Base-by-base conservation (phyloP, 2,329 filamentous ascomycete species). In the Tolypocladium tundrense region DNA sequence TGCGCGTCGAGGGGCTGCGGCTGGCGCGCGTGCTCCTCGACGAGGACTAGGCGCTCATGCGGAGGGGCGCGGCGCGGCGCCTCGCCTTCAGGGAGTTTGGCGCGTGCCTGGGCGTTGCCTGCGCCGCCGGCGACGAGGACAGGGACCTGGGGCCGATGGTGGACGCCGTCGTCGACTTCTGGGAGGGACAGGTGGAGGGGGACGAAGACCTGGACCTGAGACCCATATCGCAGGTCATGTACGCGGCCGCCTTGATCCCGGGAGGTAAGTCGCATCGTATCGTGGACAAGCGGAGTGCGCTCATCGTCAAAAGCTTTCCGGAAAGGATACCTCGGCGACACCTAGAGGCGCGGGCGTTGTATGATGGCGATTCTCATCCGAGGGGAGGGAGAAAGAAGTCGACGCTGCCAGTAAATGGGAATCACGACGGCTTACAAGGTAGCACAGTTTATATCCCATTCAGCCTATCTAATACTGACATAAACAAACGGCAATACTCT, bases 141-240 rank as follows among this genome's bases (percentile, higher is more conserved):
- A 73, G 72, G 33, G 65, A 66, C 13, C 53, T 73, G 8, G 57
- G 62, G 31, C 55, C 40, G 3, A 63, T 62, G n/a, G 62, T 70
- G 6, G 64, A 66, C 13, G 62, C 54, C 0, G 56, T 75, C 21
- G 45, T 75, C 11, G 58, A 64, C 13, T 72, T 72, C 40, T 74
- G 72, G 73, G 66, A 70, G 27, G 62, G 63, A 19, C 62, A 69
- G 19, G 24, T 48, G 24, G 69, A 74, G 16, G 65, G 73, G 5
- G 61, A 65, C 21, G 61, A 60, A 1, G 64, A 68, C 3, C 68
- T 69, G 27, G 78, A 80, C 52, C 63, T 84, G 61, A 69, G 72
- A 51, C 80, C 81, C 0, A 84, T 84, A 45, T 82, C 79, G 5
- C 67, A 74, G 27, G 79, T 79, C 43, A 84, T 84, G 81, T 83